Percentiles rank a stretch among this genome's conserved stretches.
Evolutionary conservation across 768 basidiomycete species (phyloP).

Genomic region (Neoboletus brunneissimus): DNA sequence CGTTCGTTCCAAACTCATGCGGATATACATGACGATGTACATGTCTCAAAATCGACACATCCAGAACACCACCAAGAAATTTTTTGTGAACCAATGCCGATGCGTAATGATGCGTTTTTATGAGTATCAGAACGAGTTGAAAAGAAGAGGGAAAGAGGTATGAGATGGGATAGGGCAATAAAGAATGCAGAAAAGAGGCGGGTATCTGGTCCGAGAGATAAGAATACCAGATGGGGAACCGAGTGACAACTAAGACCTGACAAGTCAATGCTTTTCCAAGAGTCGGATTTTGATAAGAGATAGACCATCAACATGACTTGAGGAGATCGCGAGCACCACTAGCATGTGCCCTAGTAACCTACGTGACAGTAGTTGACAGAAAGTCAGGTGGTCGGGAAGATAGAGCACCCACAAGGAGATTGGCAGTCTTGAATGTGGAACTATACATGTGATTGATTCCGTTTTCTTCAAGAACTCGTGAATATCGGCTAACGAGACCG

Average conservation of each 20-base stretch:
- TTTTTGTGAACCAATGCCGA: constrained; percentile 3
- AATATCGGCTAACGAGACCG: constrained; percentile 75
- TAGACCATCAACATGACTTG: constrained; percentile 47
- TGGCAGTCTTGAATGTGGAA: constrained; percentile 81
- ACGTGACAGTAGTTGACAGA: constrained; percentile 1
- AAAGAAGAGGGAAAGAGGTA: background rate
- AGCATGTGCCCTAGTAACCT: constrained; percentile 61
- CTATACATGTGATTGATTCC: constrained; percentile 83
- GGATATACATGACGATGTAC: background rate
- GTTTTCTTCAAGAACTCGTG: constrained; percentile 66
- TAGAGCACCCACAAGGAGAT: constrained; percentile 55
- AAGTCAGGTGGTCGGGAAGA: background rate
- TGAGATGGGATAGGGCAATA: background rate
- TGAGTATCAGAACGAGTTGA: background rate
- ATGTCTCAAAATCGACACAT: background rate
- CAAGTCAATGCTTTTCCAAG: background rate
- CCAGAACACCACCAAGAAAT: constrained; percentile 5
- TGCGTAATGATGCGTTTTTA: constrained; percentile 1
- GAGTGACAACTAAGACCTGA: background rate
- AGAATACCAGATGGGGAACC: constrained; percentile 1
- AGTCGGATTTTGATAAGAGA: background rate
- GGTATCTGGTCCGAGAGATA: constrained; percentile 20
- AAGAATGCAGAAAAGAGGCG: constrained; percentile 2
- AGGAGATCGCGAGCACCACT: constrained; percentile 56
- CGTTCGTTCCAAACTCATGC: background rate